These are phyloP conservation scores for Puccinia coronata DNA, from an alignment of 1,284 basidiomycete genomes.

Conservation along the genomic window DNA sequence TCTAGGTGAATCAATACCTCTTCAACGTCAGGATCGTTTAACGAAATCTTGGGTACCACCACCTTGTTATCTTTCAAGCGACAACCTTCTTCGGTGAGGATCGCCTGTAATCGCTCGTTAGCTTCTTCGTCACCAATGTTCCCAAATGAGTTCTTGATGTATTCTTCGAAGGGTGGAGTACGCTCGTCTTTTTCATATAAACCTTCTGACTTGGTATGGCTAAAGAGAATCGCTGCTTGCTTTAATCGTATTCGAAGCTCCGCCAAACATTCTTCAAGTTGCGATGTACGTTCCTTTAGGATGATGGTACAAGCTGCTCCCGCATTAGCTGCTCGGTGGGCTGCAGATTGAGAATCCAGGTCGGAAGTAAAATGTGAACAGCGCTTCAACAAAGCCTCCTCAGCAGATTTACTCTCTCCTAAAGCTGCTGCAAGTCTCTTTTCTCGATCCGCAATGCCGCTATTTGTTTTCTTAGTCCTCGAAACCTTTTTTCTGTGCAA, in stretches of 20 bases:
- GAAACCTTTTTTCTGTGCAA: conserved; percentile 70
- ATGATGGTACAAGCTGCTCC: conserved; percentile 50
- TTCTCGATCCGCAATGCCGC: conserved; percentile 68
- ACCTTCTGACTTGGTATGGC: conserved; percentile 36
- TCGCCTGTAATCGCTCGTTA: conserved; percentile 40
- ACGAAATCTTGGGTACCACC: conserved; percentile 45
- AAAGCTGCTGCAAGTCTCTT: conserved; percentile 80
- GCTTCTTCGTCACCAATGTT: conserved; percentile 50
- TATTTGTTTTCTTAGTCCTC: conserved; percentile 49
- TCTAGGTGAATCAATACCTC: conserved; percentile 43
- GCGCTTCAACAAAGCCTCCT: conserved; percentile 86
- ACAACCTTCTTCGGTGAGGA: conserved; percentile 48
- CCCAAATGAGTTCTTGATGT: conserved; percentile 47
- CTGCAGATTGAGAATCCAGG: conserved; percentile 63
- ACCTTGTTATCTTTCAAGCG: conserved; percentile 34
- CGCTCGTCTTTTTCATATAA: conserved; percentile 49
- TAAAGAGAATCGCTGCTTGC: conserved; percentile 47
- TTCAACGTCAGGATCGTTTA: conserved; percentile 48
- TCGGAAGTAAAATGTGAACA: conserved; percentile 92
- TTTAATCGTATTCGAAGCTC: conserved; percentile 75
- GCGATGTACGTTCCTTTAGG: conserved; percentile 60
- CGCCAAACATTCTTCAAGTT: conserved; percentile 71
- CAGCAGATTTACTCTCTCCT: conserved; percentile 79
- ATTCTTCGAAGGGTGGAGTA: conserved; percentile 49
- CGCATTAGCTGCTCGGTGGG: conserved; percentile 44